A percentile compares a stretch with the other conserved stretches of the same genome.
Evolutionary conservation across 2,329 filamentous ascomycete genomes (phyloP).

Genomic region (Bipolaris sorokiniana): DNA sequence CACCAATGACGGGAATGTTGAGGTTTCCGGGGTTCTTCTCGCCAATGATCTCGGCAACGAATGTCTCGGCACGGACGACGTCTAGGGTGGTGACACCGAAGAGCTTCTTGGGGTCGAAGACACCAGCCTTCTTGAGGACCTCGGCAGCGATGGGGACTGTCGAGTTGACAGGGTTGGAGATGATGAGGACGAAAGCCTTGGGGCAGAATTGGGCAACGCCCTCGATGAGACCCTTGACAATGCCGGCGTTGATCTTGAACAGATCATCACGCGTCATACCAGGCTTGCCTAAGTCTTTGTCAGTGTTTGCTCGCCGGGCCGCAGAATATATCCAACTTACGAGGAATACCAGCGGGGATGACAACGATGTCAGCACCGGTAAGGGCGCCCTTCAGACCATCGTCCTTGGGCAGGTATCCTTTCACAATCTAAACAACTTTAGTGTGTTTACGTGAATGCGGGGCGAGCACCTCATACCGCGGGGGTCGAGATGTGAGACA

Average conservation of each 20-base stretch:
- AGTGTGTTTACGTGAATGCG: conserved; percentile 19
- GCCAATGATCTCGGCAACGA: conserved; percentile 84
- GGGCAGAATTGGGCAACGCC: conserved; percentile 85
- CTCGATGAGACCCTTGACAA: conserved; percentile 92
- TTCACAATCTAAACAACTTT: conserved; percentile 67
- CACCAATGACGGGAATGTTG: conserved; percentile 90
- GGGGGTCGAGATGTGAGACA: conserved; percentile 93
- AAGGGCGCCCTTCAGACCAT: conserved; percentile 84
- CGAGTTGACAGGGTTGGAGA: conserved; percentile 99
- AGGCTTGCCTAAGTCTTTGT: conserved; percentile 79
- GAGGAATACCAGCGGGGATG: conserved; percentile 97
- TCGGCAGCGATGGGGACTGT: conserved; percentile 97
- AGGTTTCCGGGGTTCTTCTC: conserved; percentile 82
- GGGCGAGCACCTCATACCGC: conserved; percentile 63
- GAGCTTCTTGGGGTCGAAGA: conserved; percentile 93
- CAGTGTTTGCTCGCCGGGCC: conserved; percentile 11
- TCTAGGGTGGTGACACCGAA: conserved; percentile 99
- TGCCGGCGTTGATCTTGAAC: conserved; percentile 99
- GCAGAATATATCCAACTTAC: conserved; percentile 57
- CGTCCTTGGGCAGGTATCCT: conserved; percentile 84
- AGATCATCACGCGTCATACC: conserved; percentile 99
- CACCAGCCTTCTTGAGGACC: conserved; percentile 89
- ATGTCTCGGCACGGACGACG: conserved; percentile 97
- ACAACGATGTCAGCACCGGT: conserved; percentile 94
- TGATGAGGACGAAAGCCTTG: conserved; percentile 94